Evolutionary conservation across 495 filamentous ascomycete species (phyloP).

Genomic region (Aspergillus sclerotioniger): DNA sequence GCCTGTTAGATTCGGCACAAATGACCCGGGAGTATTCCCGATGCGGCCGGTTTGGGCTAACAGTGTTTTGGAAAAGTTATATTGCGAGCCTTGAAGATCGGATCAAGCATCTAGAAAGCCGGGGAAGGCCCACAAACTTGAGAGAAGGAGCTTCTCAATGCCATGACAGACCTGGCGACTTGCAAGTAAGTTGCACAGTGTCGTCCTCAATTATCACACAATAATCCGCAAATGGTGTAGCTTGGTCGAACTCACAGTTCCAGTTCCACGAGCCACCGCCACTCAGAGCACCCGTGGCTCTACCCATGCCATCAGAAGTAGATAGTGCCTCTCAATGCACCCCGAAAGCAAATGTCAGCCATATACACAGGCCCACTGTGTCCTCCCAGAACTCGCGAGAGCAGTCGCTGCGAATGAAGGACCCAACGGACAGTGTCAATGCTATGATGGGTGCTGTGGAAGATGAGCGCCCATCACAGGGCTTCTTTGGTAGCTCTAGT

Average conservation of each 20-base stretch:
- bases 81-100: constrained; percentile 29
- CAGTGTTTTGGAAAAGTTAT: constrained; percentile 17
- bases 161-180: constrained; percentile 9
- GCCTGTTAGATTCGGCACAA: not conserved
- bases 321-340: constrained; percentile 8
- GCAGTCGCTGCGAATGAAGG: not conserved
- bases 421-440: constrained; percentile 28
- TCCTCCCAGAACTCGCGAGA: not conserved
- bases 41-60: not conserved
- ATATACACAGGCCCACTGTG: not conserved
- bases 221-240: too few species aligned
- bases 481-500: constrained; percentile 39
- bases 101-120: constrained; percentile 30
- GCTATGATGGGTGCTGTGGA: constrained; percentile 42
- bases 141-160: not conserved
- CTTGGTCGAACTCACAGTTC: too few species aligned
- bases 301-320: constrained; percentile 2
- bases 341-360: not conserved
- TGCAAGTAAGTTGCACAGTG: constrained; percentile 8
- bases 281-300: not conserved
- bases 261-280: constrained; percentile 1
- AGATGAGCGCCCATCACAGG: constrained; percentile 33
- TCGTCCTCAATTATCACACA: constrained; percentile 3
- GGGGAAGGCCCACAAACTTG: constrained; percentile 1
- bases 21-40: too few species aligned